A percentile compares a stretch with the other conserved stretches of the same genome.
Conservation (phyloP, 371 early-diverging fungal genomes). For the Sporodiniella umbellata region DNA sequence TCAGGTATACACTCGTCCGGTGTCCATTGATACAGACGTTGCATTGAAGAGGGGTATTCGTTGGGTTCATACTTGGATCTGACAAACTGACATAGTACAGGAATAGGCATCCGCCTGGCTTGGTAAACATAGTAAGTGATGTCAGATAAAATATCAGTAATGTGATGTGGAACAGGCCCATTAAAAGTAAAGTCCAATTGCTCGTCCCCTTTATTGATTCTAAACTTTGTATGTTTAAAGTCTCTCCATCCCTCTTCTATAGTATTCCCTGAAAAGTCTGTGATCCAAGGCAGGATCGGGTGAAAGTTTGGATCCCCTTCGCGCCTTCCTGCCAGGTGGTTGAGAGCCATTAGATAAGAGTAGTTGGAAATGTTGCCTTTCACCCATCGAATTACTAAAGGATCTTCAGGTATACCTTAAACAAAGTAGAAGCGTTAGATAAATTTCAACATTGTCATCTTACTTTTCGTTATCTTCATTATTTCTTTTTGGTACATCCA, state of each 20-base stretch:
- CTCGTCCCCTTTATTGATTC: slow-evolving; percentile 74
- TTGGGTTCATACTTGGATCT: slow-evolving; percentile 70
- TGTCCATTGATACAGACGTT: slow-evolving; percentile 66
- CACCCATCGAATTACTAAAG: slow-evolving; percentile 67
- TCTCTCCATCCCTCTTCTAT: slow-evolving; percentile 62
- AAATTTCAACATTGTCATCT: no score
- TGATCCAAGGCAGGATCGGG: slow-evolving; percentile 74
- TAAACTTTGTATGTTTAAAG: slow-evolving; percentile 64
- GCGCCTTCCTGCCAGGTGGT: slow-evolving; percentile 70
- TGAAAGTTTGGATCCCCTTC: slow-evolving; percentile 69
- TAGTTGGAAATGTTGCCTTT: slow-evolving; percentile 77
- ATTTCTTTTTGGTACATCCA: slow-evolving; percentile 17
- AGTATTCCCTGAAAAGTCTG: slow-evolving; percentile 58
- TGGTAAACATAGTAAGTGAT: slow-evolving; percentile 70
- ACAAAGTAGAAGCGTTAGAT: background rate
- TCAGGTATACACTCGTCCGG: slow-evolving; percentile 79
- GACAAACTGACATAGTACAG: slow-evolving; percentile 69
- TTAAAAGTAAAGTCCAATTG: slow-evolving; percentile 70
- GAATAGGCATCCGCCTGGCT: slow-evolving; percentile 63
- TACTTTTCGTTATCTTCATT: slow-evolving; percentile 25
- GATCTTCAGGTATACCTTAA: slow-evolving; percentile 52
- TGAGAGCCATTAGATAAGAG: slow-evolving; percentile 80
- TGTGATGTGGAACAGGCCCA: slow-evolving; percentile 69
- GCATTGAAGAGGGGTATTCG: slow-evolving; percentile 66
- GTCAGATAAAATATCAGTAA: slow-evolving; percentile 68